Evolutionary conservation across 2,329 filamentous ascomycete species (phyloP).

Genomic region (Exophiala alcalophila): DNA sequence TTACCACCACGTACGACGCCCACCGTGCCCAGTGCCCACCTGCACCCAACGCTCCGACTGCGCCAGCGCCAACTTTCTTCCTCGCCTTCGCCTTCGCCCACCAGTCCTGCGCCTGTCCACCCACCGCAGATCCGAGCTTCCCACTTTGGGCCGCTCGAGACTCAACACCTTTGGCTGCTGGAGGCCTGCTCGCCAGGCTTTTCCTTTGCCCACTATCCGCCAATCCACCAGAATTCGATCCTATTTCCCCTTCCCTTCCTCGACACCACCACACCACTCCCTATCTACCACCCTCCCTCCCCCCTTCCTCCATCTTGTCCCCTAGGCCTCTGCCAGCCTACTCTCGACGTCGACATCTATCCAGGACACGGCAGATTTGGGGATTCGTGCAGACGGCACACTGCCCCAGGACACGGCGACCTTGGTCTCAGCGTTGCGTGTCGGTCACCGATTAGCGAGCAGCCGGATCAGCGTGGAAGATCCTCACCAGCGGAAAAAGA

Average conservation of each 20-base stretch:
- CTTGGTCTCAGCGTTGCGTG: not conserved
- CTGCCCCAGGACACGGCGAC: conserved; percentile 5
- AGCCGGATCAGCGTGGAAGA: conserved; percentile 21
- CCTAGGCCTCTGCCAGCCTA: conserved; percentile 26
- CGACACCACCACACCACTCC: conserved; percentile 1
- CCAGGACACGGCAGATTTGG: conserved; percentile 16
- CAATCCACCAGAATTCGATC: conserved; percentile 14
- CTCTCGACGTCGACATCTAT: conserved; percentile 4
- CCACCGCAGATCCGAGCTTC: conserved; percentile 26
- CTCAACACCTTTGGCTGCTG: conserved; percentile 28
- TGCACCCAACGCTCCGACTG: conserved; percentile 3
- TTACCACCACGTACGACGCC: conserved; percentile 11
- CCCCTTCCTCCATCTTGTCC: conserved; percentile 4
- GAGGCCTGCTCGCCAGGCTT: conserved; percentile 17
- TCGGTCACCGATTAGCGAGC: conserved; percentile 21
- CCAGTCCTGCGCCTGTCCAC: not conserved
- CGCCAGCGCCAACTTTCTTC: too few species aligned
- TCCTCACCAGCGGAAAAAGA: conserved; percentile 17
- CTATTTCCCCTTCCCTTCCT: conserved; percentile 10
- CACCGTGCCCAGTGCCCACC: conserved; percentile 10
- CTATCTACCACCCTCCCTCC: conserved; percentile 7
- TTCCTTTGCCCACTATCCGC: conserved; percentile 15
- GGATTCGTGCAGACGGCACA: conserved; percentile 8
- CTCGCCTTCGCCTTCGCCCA: conserved; percentile 7
- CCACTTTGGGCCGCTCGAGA: conserved; percentile 26